Percentiles rank a stretch among this genome's conserved stretches.
phyloP scores from a whole-genome alignment of 441 rosid genomes.

The Mallotus repandus region DNA sequence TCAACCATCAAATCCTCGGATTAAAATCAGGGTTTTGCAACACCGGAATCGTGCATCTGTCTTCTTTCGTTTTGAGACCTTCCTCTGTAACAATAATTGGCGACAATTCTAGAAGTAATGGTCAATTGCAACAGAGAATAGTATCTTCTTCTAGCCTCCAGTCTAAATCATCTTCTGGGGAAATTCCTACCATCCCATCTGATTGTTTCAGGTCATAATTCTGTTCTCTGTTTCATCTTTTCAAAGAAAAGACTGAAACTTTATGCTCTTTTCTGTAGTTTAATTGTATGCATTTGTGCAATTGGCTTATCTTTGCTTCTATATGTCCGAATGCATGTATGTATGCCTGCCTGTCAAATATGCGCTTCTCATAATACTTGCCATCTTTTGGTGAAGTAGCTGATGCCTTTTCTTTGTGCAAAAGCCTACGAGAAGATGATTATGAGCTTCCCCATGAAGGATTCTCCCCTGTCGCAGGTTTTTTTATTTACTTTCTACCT shows the following conservation, averaged over 20 bases:
- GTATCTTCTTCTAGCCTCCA: slow-evolving; percentile 37
- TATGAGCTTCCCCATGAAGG: slow-evolving; percentile 46
- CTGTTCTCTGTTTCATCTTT: background rate
- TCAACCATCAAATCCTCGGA: slow-evolving; percentile 8
- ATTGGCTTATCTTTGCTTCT: background rate
- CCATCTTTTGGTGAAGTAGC: slow-evolving; percentile 27
- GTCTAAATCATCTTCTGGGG: slow-evolving; percentile 40
- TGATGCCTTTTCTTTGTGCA: slow-evolving; percentile 37
- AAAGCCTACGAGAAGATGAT: slow-evolving; percentile 62
- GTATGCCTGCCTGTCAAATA: background rate
- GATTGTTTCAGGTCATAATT: slow-evolving; percentile 50
- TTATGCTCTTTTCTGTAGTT: background rate
- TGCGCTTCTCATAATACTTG: slow-evolving; percentile 11
- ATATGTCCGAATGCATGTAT: background rate
- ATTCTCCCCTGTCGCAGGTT: slow-evolving; percentile 66
- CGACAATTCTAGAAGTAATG: slow-evolving; percentile 9
- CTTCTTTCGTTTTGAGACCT: slow-evolving; percentile 37
- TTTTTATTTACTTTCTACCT: background rate
- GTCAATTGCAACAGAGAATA: slow-evolving; percentile 28
- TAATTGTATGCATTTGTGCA: background rate
- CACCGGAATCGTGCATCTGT: slow-evolving; percentile 35
- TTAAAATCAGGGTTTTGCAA: slow-evolving; percentile 43
- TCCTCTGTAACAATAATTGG: slow-evolving; percentile 24
- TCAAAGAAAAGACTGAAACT: background rate
- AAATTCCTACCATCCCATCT: slow-evolving; percentile 38